Conservation (phyloP, 23 red algal genomes). For the Gracilaria gracilis region DNA sequence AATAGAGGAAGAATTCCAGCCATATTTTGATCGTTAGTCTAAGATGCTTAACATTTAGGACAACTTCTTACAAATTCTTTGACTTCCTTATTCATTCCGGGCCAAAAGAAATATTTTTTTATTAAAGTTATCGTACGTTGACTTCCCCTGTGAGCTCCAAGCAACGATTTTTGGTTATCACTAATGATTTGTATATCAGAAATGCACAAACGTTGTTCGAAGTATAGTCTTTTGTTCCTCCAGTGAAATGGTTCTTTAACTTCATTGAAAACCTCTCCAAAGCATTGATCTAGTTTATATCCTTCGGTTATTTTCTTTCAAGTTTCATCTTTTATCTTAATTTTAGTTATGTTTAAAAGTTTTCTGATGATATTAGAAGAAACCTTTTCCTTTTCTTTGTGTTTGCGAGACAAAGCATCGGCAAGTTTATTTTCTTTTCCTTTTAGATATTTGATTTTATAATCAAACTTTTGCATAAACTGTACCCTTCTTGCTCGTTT, state of each 20-base stretch:
- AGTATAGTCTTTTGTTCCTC: conserved; percentile 7
- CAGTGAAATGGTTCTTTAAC: conserved; percentile 12
- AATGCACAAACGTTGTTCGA: conserved; percentile 22
- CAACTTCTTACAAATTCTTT: conserved; percentile 7
- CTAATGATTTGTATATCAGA: not conserved
- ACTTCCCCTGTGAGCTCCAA: conserved; percentile 25
- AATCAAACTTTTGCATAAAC: conserved; percentile 18
- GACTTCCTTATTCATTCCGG: conserved; percentile 30
- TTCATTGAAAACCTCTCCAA: not conserved
- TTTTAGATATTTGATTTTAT: conserved; percentile 53
- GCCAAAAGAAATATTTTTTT: conserved; percentile 45
- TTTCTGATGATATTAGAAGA: conserved; percentile 33
- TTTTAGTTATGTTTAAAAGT: not conserved
- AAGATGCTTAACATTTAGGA: not conserved
- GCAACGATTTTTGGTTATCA: conserved; percentile 29
- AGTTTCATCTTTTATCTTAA: not conserved
- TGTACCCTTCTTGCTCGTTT: conserved; percentile 13
- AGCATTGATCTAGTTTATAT: conserved; percentile 22
- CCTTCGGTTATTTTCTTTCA: not conserved
- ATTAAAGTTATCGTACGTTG: conserved; percentile 30
- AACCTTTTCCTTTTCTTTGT: conserved; percentile 6
- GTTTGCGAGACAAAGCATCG: conserved; percentile 12
- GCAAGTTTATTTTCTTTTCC: conserved; percentile 39
- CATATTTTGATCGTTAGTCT: conserved; percentile 20
- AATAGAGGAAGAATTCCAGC: not conserved